phyloP scores from a whole-genome alignment of 345 rosid species.

The Erodium maritimum region DNA sequence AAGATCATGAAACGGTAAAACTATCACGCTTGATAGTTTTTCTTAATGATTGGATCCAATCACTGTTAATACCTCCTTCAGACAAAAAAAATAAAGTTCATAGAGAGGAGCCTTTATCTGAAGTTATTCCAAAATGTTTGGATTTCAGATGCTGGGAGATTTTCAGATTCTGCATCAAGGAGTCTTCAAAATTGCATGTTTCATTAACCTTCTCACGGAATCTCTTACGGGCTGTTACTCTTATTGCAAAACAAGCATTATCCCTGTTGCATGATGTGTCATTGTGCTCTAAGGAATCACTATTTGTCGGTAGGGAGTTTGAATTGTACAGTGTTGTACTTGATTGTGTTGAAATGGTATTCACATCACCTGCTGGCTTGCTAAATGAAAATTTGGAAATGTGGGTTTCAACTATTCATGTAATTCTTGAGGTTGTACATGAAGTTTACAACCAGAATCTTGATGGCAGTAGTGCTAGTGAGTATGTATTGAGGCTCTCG shows the following conservation, averaged over 20 bases:
- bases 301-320: conserved; percentile 30
- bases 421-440: conserved; percentile 40
- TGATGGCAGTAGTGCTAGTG: conserved; percentile 26
- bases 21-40: conserved; percentile 41
- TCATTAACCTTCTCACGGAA: conserved; percentile 42
- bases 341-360: conserved; percentile 52
- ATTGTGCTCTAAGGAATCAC: conserved; percentile 12
- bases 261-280: conserved; percentile 20
- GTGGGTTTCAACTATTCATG: conserved; percentile 50
- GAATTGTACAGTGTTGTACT: conserved; percentile 31
- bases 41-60: conserved; percentile 71
- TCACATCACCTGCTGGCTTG: conserved; percentile 40
- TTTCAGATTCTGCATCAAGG: conserved; percentile 61
- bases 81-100: conserved; percentile 29
- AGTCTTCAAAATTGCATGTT: conserved; percentile 39
- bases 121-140: conserved; percentile 26
- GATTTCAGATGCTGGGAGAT: conserved; percentile 76
- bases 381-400: conserved; percentile 55
- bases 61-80: conserved; percentile 31
- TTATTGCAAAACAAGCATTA: conserved; percentile 28
- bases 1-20: conserved; percentile 49
- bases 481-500: conserved; percentile 37
- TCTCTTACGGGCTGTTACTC: conserved; percentile 42
- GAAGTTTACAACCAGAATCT: conserved; percentile 28
- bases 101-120: conserved; percentile 10